Evolutionary conservation across 768 basidiomycete species (phyloP), one percentile per base, ranked within the genome.

Genomic region (Favolaschia claudopus): DNA sequence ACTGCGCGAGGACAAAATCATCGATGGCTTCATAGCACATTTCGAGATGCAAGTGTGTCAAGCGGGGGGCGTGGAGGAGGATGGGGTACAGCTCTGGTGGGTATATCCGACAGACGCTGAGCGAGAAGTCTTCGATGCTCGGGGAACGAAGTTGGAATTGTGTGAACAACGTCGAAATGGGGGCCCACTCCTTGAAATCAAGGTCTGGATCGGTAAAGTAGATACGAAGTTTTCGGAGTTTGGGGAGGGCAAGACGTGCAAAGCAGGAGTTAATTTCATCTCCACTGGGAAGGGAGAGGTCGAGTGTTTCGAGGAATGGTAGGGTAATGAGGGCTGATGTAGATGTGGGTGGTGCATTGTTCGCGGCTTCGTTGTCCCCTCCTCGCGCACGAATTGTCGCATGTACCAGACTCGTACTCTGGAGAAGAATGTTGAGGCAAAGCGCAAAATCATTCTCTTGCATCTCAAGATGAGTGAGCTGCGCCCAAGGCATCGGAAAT

Each of bases 401-500:
- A 3, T n/a, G 15, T 6, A 44, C 32, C 3, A 46, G 3, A 28
- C n/a, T 14, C 14, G 32, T 22, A 24, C 54, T 45, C 38, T 46
- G 54, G 3, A 15, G 22, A 4, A 55, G 37, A 5, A 38, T 28
- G n/a, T 36, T 34, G 14, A 55, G 12, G 28, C 42, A 33, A 20
- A 38, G 14, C 14, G 24, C 27, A n/a, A 44, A 34, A 4, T 43
- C 28, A 32, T 22, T 24, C 12, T 44, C 10, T 13, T 20, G 31
- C 20, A 55, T 20, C n/a, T 4, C 20, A 5, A 53, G 51, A 8
- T 15, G n/a, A 3, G 31, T 43, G 20, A 55, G 53, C 32, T 55
- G 53, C 2, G 19, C 15, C 53, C 53, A 55, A 14, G 53, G 53
- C 31, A 55, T 33, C 6, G 40, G 53, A 17, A 34, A 32, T 27